A percentile compares a stretch with the other conserved stretches of the same genome.
These are phyloP conservation scores for Trypanosoma brucei DNA, from an alignment of 208 protist genomes.

Conservation along the genomic window DNA sequence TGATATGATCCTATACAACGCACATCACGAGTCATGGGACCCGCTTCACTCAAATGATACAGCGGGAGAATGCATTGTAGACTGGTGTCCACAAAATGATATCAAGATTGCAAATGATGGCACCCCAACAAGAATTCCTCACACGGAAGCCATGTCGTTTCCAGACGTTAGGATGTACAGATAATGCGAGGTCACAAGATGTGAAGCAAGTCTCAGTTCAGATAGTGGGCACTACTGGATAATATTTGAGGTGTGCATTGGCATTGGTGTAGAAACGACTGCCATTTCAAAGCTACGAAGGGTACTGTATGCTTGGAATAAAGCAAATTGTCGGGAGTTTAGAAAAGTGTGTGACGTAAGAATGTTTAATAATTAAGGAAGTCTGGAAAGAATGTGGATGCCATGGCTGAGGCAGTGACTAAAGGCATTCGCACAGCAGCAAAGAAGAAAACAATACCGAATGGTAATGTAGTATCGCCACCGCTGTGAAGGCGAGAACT, in stretches of 20 bases:
- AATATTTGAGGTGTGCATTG: slow-evolving; percentile 1
- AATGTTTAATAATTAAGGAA: too few species aligned
- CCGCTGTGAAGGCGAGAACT: slow-evolving; percentile 20
- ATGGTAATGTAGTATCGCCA: background rate
- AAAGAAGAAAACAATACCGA: background rate
- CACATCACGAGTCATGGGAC: slow-evolving; percentile 4
- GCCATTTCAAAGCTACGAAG: background rate
- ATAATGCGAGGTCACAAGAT: background rate
- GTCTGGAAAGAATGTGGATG: too few species aligned
- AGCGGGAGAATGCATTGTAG: background rate
- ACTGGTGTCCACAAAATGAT: slow-evolving; percentile 6
- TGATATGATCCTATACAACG: slow-evolving; percentile 2
- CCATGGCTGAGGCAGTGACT: too few species aligned
- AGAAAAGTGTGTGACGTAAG: background rate
- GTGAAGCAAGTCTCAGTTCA: background rate
- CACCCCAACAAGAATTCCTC: background rate
- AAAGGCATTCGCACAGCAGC: background rate
- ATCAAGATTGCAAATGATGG: slow-evolving; percentile 3
- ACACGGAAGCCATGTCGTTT: background rate
- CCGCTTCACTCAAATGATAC: background rate
- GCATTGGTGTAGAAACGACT: background rate
- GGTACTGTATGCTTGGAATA: background rate
- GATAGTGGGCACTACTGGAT: slow-evolving; percentile 13
- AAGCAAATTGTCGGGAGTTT: slow-evolving; percentile 4
- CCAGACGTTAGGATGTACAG: slow-evolving; percentile 9